Base-by-base conservation (phyloP, 306 rosid genomes). In the Begonia loranthoides region DNA sequence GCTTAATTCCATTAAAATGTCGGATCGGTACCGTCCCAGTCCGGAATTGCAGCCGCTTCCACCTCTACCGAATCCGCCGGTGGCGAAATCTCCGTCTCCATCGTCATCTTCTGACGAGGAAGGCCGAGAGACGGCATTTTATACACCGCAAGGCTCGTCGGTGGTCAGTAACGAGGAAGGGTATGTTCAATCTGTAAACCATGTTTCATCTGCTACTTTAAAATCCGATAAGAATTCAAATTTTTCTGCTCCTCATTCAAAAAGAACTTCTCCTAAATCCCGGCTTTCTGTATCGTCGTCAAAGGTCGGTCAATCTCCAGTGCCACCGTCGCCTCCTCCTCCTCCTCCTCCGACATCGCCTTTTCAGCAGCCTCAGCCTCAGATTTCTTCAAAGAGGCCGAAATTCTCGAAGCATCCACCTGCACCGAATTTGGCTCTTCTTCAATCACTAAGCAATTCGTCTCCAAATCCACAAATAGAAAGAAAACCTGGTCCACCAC, bases 1-100 rank as follows among this genome's bases (percentile, higher is more conserved):
- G 47, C 83, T 89, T 34, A 73, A 83, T 56, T 74, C 96, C 12
- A 24, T 74, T 13, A 83, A 90, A 66, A 77, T 68, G 68, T 82
- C 95, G 52, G 95, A 90, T 45, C 83, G 92, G 66, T 81, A 82
- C 58, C 82, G 95, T 10, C 97, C 94, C 0, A 90, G 97, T 58
- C 97, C 97, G 1, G 97, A 90, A 49, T 66, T 90, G 69, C 97
- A 90, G 58, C 97, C 97, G 19, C 66, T 90, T 67, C 97, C 97
- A 46, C 87, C 94, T 34, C 53, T 87, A 9, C 59, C 63, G 9
- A 74, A 74, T 15, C 83, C 62, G 16, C 69, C 54, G 12, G 70
- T 63, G 39, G 72, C 57, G 14, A 74, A 65, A 15, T 69, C 70
- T 4, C 78, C 83, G 33, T 77, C 87, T 44, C 70, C 63, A 10